Percentiles rank a stretch among this genome's conserved stretches.
Conservation (phyloP, 352 stramenopile species). For the Pilasporangium apinafurcum region DNA sequence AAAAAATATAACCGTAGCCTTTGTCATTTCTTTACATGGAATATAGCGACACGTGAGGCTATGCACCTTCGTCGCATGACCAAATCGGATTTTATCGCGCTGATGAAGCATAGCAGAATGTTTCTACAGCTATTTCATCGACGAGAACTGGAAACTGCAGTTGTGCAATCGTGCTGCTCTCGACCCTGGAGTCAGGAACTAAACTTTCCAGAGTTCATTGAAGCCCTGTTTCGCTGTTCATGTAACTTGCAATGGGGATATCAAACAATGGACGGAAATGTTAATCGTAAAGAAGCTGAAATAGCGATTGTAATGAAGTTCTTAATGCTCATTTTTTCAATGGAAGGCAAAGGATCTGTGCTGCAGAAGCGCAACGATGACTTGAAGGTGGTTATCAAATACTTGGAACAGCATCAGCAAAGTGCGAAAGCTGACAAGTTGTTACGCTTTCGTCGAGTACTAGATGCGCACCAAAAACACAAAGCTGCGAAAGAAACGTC, state of each 20-base stretch:
- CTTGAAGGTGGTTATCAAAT: constrained; percentile 38
- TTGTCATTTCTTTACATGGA: constrained; percentile 30
- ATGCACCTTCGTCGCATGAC: constrained; percentile 9
- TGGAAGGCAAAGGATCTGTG: constrained; percentile 61
- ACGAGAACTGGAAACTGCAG: constrained; percentile 38
- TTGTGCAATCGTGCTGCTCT: constrained; percentile 25
- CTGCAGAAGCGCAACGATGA: constrained; percentile 52
- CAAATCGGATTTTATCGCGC: constrained; percentile 19
- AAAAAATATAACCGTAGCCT: constrained; percentile 35
- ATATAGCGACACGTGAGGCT: background rate
- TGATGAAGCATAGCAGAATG: constrained; percentile 48
- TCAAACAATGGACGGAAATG: background rate
- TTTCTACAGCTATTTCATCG: constrained; percentile 59
- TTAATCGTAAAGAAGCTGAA: constrained; percentile 1
- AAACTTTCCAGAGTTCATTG: constrained; percentile 58
- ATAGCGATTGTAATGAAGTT: constrained; percentile 50
- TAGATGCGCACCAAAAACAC: constrained; percentile 20
- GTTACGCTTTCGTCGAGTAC: constrained; percentile 32
- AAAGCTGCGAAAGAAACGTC: background rate
- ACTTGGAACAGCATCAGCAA: constrained; percentile 35
- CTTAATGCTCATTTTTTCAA: constrained; percentile 71
- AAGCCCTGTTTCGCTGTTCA: constrained; percentile 47
- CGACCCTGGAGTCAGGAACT: constrained; percentile 16
- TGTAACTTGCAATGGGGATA: constrained; percentile 36
- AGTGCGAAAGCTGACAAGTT: constrained; percentile 29